Conservation (phyloP, 2,329 filamentous ascomycete genomes). For the Pleurostoma richardsiae region DNA sequence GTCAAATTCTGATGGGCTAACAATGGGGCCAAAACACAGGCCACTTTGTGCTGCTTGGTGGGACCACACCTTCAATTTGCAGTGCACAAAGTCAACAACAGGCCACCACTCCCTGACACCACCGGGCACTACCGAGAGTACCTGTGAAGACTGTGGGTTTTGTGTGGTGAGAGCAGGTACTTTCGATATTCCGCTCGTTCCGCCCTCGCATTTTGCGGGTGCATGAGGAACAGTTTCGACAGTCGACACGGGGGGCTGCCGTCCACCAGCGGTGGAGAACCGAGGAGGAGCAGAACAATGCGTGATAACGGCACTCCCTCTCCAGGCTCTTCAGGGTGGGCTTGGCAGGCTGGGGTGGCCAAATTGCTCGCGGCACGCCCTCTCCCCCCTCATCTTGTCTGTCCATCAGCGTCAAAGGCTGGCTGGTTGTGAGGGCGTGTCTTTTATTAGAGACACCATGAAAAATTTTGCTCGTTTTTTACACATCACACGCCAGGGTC, state of each 20-base stretch:
- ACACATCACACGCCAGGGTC: not conserved
- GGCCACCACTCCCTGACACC: not conserved
- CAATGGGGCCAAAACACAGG: not conserved
- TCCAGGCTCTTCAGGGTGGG: not conserved
- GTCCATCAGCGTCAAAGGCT: not conserved
- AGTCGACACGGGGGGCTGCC: not conserved
- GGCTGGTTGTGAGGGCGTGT: not conserved
- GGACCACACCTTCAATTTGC: not conserved
- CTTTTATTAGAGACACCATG: not conserved
- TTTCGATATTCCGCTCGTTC: not conserved
- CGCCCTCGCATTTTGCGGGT: not conserved
- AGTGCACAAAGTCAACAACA: not conserved
- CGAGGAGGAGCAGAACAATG: not conserved
- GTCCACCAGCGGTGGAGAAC: not conserved
- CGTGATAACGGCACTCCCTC: not conserved
- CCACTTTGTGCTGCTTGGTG: not conserved
- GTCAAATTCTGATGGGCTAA: not conserved
- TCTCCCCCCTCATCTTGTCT: not conserved
- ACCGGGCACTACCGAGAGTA: not conserved
- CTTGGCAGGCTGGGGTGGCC: not conserved
- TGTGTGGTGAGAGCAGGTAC: not conserved
- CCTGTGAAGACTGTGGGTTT: not conserved
- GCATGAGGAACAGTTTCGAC: not conserved
- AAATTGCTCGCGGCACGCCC: not conserved
- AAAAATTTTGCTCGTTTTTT: not conserved